Evolutionary conservation across 108 stramenopile species (phyloP), one percentile per base, ranked within the genome.

Genomic region (Parmales sp.): DNA sequence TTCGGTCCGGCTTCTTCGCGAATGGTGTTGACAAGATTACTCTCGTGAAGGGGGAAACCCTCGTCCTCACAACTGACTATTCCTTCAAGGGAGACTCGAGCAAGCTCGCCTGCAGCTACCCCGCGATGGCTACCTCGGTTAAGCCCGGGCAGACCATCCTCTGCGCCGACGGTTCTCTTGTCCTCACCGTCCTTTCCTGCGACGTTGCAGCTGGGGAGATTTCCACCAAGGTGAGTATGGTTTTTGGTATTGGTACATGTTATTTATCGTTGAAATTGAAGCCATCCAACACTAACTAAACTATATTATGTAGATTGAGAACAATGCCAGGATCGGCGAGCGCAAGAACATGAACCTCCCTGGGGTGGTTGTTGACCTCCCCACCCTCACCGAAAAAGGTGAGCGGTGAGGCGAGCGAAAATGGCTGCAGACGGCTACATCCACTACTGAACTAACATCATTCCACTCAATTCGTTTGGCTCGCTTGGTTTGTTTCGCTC

Each of bases 321-420:
- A 94, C 80, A 85, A 85, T 69, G 83, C 77, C 66, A 64, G 75
- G 49, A 90, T 96, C 45, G 88, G 92, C 31, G 91, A 96, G 79
- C 88, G 95, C 39, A 98, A 98, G 80, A 97, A 97, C 82, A 95
- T 99, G 95, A 98, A 97, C 81, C 81, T 99, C 48, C 99, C 99
- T 22, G 99, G 99, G 39, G 95, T 95, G 20, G 73, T 90, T 31
- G 93, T 99, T 31, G 92, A 95, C 69, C 80, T 99, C 13, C 98
- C 98, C 1, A 95, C 95, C 22, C 73, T 99, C 26, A 96, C 88
- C 46, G 90, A n/a, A n/a, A n/a, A n/a, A n/a, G n/a, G n/a, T n/a
- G n/a, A n/a, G n/a, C n/a, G n/a, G n/a, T n/a, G n/a, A n/a, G n/a
- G n/a, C n/a, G n/a, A n/a, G n/a, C n/a, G n/a, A n/a, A n/a, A n/a